Evolutionary conservation across 306 rosid genomes (phyloP), one percentile per base, ranked within the genome.

Genomic region (Vigna radiata): DNA sequence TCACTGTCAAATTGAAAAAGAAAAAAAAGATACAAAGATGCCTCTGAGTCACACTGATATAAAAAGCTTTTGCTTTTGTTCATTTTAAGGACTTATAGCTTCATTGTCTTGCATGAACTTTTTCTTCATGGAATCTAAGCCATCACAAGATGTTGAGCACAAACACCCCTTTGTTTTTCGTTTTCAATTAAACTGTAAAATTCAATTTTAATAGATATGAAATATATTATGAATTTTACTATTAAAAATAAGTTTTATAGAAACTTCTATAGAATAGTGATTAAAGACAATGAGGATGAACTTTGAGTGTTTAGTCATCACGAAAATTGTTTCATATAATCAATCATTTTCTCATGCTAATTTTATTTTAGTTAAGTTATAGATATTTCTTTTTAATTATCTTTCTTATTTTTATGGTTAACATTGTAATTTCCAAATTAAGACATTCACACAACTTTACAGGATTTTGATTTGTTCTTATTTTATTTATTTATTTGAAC

Each of bases 1-100:
- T 82, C 85, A 12, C 81, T 53, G 50, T 82, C 85, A 65, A 31
- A 64, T 60, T 23, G 12, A 41, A 9, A 31, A 18, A 33, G 37
- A 33, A 29, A 72, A 72, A 52, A 25, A 47, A n/a, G 16, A 31
- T 9, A 43, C 12, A 41, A 41, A 41, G 37, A 67, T 68, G 70
- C 61, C 27, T 70, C 33, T 19, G 63, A 17, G 18, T 16, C 50
- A 65, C 52, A 36, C 19, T 15, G 58, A 12, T 58, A 68, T 49
- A 43, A 64, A 29, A 76, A 52, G 15, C 58, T 72, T 55, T 55
- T 54, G 9, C 39, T 37, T 55, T 46, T 46, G 9, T 36, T 53
- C 60, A n/a, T 68, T 74, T 6, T 5, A 23, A 59, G 8, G 16
- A 68, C 68, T 10, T 29, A 2, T 33, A 0, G 19, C 49, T 61